Evolutionary conservation across 352 stramenopile genomes (phyloP).

Genomic region (Pythium apleroticum): DNA sequence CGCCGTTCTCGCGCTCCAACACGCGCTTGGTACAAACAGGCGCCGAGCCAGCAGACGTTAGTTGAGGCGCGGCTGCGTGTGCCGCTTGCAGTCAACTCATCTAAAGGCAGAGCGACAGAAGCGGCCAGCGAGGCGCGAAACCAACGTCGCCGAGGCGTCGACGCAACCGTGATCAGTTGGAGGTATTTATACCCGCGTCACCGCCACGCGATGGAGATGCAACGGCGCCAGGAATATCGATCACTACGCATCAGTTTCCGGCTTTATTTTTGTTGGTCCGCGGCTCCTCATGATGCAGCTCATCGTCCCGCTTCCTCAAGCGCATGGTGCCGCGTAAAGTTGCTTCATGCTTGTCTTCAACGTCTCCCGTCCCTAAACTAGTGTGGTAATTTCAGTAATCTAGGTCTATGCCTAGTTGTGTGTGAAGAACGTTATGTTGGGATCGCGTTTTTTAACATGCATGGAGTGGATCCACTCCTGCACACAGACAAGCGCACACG

Average conservation of each 20-base stretch:
- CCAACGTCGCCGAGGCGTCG: background rate
- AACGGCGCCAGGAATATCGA: background rate
- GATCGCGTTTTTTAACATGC: slow-evolving; percentile 12
- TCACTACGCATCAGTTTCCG: background rate
- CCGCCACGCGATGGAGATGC: background rate
- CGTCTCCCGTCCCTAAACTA: background rate
- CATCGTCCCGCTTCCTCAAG: background rate
- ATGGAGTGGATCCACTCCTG: slow-evolving; percentile 8
- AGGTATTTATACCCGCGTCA: background rate
- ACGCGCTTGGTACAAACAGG: background rate
- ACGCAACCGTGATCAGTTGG: background rate
- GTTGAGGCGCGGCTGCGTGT: background rate
- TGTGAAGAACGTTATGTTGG: slow-evolving; percentile 4
- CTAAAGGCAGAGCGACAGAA: background rate
- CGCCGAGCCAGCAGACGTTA: background rate
- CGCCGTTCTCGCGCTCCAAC: too few species aligned
- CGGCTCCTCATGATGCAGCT: background rate
- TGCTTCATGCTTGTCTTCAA: background rate
- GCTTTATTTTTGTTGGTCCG: background rate
- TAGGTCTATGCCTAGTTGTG: background rate
- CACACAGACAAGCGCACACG: slow-evolving; percentile 23
- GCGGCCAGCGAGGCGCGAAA: background rate
- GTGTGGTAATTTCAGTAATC: too few species aligned
- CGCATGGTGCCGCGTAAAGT: too few species aligned
- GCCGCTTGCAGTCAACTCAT: background rate